Evolutionary conservation across 2,329 filamentous ascomycete genomes (phyloP), one percentile per base, ranked within the genome.

Genomic region (Alternaria longipes): DNA sequence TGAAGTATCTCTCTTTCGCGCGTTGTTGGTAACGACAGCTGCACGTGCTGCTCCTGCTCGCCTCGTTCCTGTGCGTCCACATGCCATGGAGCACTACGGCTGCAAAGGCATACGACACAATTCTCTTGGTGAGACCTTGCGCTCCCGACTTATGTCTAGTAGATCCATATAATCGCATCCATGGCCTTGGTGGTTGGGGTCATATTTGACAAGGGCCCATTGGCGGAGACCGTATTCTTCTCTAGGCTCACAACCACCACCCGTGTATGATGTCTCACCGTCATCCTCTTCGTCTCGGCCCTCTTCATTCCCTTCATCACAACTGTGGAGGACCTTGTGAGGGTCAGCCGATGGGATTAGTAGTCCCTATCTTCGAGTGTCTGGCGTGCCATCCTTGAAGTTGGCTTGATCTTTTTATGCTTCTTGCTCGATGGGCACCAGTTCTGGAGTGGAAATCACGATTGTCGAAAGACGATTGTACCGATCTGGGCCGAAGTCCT

Each of bases 251-350:
- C 5, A 20, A 2, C 7, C 7, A 14, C 9, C 16, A 5, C 11
- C 22, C 2, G 0, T 1, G 4, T 9, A 22, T 22, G 22, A 16
- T 28, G 9, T 40, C 20, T 1, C 9, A 1, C 7, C 0, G 1
- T 16, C 16, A 0, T 36, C 0, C 11, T 16, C 12, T 1, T 16
- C 20, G 12, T 24, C 40, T 24, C 8, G 5, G 20, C n/a, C 20
- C 14, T 42, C 20, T 8, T 16, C 40, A 3, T 24, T 16, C 3
- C 12, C 3, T 14, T 12, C n/a, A 5, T 3, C 2, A 12, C 9
- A 16, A 7, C 3, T 8, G 20, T 12, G 1, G 14, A 11, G 5
- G 0, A 6, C 0, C 16, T 40, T 20, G 5, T 5, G 0, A 26
- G 24, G 34, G 5, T 11, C 16, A 3, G 2, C 5, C 8, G 14